Conservation (phyloP, 352 stramenopile genomes). For the Globisporangium sylvaticum region DNA sequence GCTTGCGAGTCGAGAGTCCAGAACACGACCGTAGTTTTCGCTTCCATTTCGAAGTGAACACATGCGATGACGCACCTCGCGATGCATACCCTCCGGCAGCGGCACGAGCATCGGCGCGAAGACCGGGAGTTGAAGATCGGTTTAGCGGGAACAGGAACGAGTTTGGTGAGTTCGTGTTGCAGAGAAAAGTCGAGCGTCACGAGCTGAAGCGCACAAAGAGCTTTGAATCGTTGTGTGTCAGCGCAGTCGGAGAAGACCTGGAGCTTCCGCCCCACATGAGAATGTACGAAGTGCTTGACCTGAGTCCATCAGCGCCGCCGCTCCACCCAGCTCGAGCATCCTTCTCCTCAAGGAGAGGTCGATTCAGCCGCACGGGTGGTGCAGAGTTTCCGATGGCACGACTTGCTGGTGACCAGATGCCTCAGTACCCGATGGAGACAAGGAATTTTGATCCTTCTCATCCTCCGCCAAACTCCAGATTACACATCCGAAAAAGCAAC, state of each 20-base stretch:
- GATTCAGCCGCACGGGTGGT: slow-evolving; percentile 6
- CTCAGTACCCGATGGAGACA: background rate
- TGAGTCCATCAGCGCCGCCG: slow-evolving; percentile 43
- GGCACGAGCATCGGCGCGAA: background rate
- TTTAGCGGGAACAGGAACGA: background rate
- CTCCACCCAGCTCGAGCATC: slow-evolving; percentile 13
- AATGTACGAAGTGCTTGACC: slow-evolving; percentile 43
- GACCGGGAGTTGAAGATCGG: background rate
- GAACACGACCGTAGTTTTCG: slow-evolving; percentile 11
- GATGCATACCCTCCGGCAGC: background rate
- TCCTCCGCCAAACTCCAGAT: background rate
- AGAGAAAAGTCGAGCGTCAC: background rate
- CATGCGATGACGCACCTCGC: background rate
- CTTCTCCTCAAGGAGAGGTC: slow-evolving; percentile 14
- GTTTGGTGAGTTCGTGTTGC: background rate
- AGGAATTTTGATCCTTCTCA: background rate
- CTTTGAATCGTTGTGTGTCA: slow-evolving; percentile 42
- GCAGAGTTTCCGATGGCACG: slow-evolving; percentile 7
- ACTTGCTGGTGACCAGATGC: background rate
- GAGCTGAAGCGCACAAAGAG: slow-evolving; percentile 40
- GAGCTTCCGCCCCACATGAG: slow-evolving; percentile 38
- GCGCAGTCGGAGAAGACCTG: slow-evolving; percentile 15
- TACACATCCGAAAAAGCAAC: slow-evolving; percentile 14
- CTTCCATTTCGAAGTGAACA: background rate
- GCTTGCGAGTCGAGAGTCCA: background rate